Percentiles rank a stretch among this genome's conserved stretches.
Evolutionary conservation across 352 stramenopile species (phyloP).

Genomic region (Chrysophaeum taylorii): DNA sequence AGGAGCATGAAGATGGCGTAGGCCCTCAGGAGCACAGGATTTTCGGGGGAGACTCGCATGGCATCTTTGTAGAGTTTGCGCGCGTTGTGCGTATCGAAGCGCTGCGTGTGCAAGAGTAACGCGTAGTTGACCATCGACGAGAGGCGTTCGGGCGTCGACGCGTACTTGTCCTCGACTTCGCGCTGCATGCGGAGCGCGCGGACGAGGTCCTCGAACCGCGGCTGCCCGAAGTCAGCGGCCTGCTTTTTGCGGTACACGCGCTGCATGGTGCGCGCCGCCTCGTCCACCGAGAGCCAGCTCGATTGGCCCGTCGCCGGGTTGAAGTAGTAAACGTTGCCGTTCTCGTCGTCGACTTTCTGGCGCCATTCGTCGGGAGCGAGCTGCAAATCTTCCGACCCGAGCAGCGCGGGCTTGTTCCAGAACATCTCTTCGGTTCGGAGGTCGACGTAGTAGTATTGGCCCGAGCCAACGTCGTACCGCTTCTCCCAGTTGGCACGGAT

Average conservation of each 20-base stretch:
- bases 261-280: conserved; percentile 36
- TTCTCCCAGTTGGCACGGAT: conserved; percentile 36
- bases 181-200: conserved; percentile 36
- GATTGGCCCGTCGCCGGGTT: conserved; percentile 41
- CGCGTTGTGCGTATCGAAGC: conserved; percentile 33
- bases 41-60: conserved; percentile 34
- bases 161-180: conserved; percentile 35
- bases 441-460: conserved; percentile 35
- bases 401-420: conserved; percentile 33
- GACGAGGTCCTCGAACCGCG: conserved; percentile 32
- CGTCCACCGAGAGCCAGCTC: conserved; percentile 36
- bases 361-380: conserved; percentile 40
- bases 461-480: conserved; percentile 33
- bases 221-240: conserved; percentile 32
- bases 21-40: conserved; percentile 37
- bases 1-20: conserved; percentile 42
- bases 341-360: conserved; percentile 23
- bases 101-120: conserved; percentile 34
- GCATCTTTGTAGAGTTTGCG: conserved; percentile 36
- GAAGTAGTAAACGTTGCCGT: conserved; percentile 31
- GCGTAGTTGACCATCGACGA: conserved; percentile 43
- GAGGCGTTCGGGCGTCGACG: conserved; percentile 33
- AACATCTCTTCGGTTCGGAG: conserved; percentile 30
- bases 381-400: conserved; percentile 33
- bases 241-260: conserved; percentile 28